phyloP scores from a whole-genome alignment of 2,329 filamentous ascomycete species.

The Pochonia chlamydosporia region DNA sequence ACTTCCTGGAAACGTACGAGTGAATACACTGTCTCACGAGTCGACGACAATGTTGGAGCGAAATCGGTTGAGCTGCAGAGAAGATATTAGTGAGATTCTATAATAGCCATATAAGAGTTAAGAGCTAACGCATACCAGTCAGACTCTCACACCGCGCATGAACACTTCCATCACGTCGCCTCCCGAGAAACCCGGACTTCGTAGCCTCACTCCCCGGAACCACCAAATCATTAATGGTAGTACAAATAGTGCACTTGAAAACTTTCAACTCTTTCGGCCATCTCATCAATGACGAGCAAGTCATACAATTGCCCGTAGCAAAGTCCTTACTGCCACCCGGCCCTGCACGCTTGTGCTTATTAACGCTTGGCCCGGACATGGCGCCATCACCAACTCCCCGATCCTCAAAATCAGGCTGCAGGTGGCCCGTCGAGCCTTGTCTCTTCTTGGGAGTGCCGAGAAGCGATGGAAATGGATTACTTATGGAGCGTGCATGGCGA shows the following conservation, averaged over 20 bases:
- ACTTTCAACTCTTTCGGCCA: conserved; percentile 70
- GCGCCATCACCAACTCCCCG: conserved; percentile 22
- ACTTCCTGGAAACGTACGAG: conserved; percentile 22
- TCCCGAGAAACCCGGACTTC: conserved; percentile 4
- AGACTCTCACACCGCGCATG: not conserved
- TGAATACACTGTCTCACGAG: conserved; percentile 28
- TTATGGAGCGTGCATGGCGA: conserved; percentile 55
- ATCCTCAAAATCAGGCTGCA: conserved; percentile 25
- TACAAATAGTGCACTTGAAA: conserved; percentile 78
- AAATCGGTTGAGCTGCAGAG: conserved; percentile 23
- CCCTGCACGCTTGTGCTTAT: conserved; percentile 25
- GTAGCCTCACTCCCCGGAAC: conserved; percentile 14
- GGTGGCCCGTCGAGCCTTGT: conserved; percentile 30
- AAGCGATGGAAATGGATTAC: conserved; percentile 71
- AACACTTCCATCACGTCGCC: conserved; percentile 3
- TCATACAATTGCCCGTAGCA: conserved; percentile 72
- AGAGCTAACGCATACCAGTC: conserved; percentile 5
- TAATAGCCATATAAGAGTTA: not conserved
- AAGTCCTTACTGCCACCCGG: conserved; percentile 47
- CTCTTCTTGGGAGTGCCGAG: conserved; percentile 58
- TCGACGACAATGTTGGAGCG: conserved; percentile 26
- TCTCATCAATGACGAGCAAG: conserved; percentile 72
- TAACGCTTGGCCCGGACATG: conserved; percentile 9
- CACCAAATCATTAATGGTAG: conserved; percentile 74
- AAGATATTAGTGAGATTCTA: not conserved